Percentiles rank a stretch among this genome's conserved stretches.
These are phyloP conservation scores for Pythium plurisporium DNA, from an alignment of 352 stramenopile species.

Conservation along the genomic window DNA sequence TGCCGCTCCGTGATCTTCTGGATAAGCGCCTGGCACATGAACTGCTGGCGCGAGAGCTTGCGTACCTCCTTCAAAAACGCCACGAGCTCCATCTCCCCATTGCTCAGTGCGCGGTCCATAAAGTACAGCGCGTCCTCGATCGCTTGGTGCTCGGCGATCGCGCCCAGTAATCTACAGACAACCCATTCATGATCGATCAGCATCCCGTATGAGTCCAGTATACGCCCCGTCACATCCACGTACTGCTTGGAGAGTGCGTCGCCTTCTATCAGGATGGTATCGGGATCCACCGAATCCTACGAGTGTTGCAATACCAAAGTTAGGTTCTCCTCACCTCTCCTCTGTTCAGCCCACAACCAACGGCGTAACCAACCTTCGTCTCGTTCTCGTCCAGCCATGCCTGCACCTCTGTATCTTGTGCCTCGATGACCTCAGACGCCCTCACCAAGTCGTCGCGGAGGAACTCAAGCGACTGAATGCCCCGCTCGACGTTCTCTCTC, in stretches of 20 bases:
- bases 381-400: slow-evolving; percentile 77
- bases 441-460: slow-evolving; percentile 61
- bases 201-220: background rate
- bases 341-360: too few relatives aligned
- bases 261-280: slow-evolving; percentile 73
- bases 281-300: slow-evolving; percentile 67
- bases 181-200: background rate
- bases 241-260: slow-evolving; percentile 83
- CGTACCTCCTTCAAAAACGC: slow-evolving; percentile 88
- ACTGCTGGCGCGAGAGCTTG: slow-evolving; percentile 88
- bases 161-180: slow-evolving; percentile 52
- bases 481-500: slow-evolving; percentile 66
- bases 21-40: slow-evolving; percentile 84
- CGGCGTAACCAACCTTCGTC: slow-evolving; percentile 48
- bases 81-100: slow-evolving; percentile 80
- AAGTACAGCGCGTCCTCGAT: slow-evolving; percentile 92
- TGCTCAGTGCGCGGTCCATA: slow-evolving; percentile 85
- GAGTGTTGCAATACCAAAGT: background rate
- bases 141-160: slow-evolving; percentile 80
- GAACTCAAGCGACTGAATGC: slow-evolving; percentile 68
- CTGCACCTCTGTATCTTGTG: slow-evolving; percentile 55
- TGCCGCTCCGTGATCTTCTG: slow-evolving; percentile 84
- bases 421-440: slow-evolving; percentile 44
- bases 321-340: too few relatives aligned
- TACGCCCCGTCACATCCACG: too few relatives aligned